Conservation (phyloP, 2,329 filamentous ascomycete species). For the Penicillium aurantiogriseum region DNA sequence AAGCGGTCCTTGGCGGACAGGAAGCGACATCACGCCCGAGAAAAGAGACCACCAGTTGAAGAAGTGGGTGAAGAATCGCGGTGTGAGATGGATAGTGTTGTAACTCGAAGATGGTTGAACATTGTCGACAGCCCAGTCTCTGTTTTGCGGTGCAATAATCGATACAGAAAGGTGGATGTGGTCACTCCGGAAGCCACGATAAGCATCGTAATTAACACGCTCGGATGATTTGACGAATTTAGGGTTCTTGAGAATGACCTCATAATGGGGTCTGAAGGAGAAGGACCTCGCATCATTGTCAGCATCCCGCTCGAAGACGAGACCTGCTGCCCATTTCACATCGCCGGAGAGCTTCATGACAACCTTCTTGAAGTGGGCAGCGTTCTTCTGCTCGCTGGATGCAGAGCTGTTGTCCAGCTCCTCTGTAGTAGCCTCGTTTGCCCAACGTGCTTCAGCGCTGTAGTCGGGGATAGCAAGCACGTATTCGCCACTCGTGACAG, state of each 20-base stretch:
- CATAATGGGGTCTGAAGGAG: conserved; percentile 87
- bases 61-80: conserved; percentile 97
- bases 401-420: conserved; percentile 61
- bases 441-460: conserved; percentile 77
- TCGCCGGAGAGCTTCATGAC: conserved; percentile 98
- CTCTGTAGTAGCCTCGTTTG: conserved; percentile 44
- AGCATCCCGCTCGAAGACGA: conserved; percentile 87
- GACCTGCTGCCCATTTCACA: conserved; percentile 85
- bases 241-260: conserved; percentile 81
- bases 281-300: conserved; percentile 73
- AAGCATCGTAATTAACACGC: conserved; percentile 77
- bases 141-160: conserved; percentile 79
- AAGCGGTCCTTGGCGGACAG: conserved; percentile 84
- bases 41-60: conserved; percentile 98
- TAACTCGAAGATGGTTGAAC: conserved; percentile 81
- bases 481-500: conserved; percentile 91
- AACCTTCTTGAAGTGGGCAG: conserved; percentile 94
- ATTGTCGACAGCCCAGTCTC: conserved; percentile 79
- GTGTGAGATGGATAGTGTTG: conserved; percentile 92
- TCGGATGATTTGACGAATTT: conserved; percentile 62
- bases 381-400: conserved; percentile 64
- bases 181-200: conserved; percentile 90
- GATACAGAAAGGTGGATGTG: conserved; percentile 95
- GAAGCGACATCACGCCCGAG: conserved; percentile 88
- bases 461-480: conserved; percentile 93